Evolutionary conservation across 1,284 basidiomycete genomes (phyloP).

Genomic region (Cutaneotrichosporon cavernicola): DNA sequence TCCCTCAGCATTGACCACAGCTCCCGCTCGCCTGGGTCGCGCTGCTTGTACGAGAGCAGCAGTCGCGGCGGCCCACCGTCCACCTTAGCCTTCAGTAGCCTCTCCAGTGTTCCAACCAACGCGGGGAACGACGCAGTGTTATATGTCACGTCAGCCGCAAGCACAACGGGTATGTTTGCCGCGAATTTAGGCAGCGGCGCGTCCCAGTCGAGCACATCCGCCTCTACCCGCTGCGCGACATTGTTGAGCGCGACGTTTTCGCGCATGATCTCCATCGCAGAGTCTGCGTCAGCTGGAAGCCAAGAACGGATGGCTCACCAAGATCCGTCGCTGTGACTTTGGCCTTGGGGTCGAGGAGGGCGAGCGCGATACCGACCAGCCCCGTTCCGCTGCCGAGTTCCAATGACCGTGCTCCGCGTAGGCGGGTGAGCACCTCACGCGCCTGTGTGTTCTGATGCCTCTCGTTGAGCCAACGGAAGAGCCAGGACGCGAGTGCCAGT

Average conservation of each 20-base stretch:
- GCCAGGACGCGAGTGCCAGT: conserved; percentile 73
- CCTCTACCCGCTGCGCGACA: conserved; percentile 23
- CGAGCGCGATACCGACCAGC: conserved; percentile 68
- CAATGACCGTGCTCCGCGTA: conserved; percentile 19
- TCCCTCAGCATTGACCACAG: conserved; percentile 65
- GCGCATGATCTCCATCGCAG: conserved; percentile 72
- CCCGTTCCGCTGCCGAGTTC: conserved; percentile 73
- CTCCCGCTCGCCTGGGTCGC: conserved; percentile 67
- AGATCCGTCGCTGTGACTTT: conserved; percentile 63
- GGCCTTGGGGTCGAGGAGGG: conserved; percentile 50
- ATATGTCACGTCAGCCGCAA: conserved; percentile 80
- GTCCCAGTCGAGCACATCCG: conserved; percentile 73
- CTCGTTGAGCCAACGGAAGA: conserved; percentile 48
- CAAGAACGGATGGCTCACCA: conserved; percentile 56
- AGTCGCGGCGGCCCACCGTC: conserved; percentile 43
- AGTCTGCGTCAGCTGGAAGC: conserved; percentile 56
- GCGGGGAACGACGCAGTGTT: conserved; percentile 75
- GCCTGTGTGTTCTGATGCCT: conserved; percentile 15
- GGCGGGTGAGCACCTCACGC: conserved; percentile 13
- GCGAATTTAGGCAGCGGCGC: conserved; percentile 55
- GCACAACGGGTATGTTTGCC: neutral
- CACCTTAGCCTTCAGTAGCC: conserved; percentile 27
- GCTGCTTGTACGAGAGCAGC: conserved; percentile 77
- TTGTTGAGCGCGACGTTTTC: conserved; percentile 65
- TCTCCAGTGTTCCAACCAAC: conserved; percentile 40